phyloP scores from a whole-genome alignment of 164 flowering plant species.

The Nymphaea colorata region DNA sequence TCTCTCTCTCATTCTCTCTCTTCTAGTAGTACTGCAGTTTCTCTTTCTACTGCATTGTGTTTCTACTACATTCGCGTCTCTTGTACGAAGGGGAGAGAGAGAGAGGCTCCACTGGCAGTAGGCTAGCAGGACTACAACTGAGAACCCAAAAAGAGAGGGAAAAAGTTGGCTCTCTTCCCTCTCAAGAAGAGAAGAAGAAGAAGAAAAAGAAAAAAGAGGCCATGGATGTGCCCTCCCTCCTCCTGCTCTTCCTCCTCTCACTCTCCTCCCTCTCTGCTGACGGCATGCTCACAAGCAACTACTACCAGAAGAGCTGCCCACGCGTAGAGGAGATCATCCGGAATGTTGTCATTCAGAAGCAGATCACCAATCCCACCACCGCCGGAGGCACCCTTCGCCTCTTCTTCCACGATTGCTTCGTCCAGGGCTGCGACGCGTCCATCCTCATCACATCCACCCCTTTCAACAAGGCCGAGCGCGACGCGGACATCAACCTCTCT shows the following conservation, averaged over 20 bases:
- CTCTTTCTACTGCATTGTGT: no score
- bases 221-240: background rate
- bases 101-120: no score
- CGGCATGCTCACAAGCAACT: constrained; percentile 24
- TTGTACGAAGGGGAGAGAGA: no score
- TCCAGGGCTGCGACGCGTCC: constrained; percentile 57
- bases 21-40: no score
- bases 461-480: constrained; percentile 52
- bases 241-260: background rate
- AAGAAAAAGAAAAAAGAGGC: background rate
- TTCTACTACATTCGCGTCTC: no score
- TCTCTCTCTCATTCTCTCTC: no score
- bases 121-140: no score
- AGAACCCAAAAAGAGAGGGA: no score
- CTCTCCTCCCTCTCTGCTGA: constrained; percentile 1
- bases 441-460: constrained; percentile 39
- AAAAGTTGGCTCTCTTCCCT: no score
- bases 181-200: no score
- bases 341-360: constrained; percentile 31
- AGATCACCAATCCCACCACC: constrained; percentile 44
- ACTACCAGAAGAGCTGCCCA: constrained; percentile 43
- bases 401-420: constrained; percentile 62
- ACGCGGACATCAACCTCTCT: constrained; percentile 57
- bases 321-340: constrained; percentile 22
- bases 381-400: constrained; percentile 54